Conservation (phyloP, 2,329 filamentous ascomycete species). For the Pyrenophora seminiperda region DNA sequence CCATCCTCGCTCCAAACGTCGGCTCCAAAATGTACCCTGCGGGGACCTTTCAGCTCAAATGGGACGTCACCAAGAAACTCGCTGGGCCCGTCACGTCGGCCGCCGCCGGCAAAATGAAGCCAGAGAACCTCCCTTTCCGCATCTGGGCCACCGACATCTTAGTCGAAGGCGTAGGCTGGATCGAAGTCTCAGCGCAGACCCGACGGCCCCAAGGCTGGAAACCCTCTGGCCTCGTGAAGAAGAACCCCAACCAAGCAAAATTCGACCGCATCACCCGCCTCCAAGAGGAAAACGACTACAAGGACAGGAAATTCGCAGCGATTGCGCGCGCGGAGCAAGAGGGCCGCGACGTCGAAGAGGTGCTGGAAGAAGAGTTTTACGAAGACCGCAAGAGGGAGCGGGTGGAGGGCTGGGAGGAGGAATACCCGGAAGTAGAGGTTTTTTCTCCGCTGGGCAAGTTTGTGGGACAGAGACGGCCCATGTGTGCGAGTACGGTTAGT, state of each 20-base stretch:
- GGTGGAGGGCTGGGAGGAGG: conserved; percentile 23
- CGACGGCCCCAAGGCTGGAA: conserved; percentile 53
- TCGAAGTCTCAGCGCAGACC: conserved; percentile 85
- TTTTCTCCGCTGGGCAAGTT: conserved; percentile 85
- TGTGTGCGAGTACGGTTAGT: conserved; percentile 71
- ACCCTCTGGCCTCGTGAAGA: conserved; percentile 54
- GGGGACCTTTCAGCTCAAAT: conserved; percentile 73
- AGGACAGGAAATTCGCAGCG: conserved; percentile 27
- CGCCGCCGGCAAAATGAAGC: conserved; percentile 65
- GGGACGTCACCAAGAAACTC: conserved; percentile 82
- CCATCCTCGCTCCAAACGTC: conserved; percentile 58
- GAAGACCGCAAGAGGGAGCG: conserved; percentile 21
- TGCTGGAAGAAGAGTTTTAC: conserved; percentile 38
- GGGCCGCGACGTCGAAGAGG: conserved; percentile 33
- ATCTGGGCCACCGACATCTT: conserved; percentile 83
- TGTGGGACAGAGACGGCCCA: conserved; percentile 67
- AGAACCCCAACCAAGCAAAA: conserved; percentile 43
- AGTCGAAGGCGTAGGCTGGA: conserved; percentile 90
- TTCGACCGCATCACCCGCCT: conserved; percentile 19
- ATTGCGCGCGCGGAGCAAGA: conserved; percentile 14
- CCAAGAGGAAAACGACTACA: conserved; percentile 15
- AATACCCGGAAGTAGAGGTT: conserved; percentile 77
- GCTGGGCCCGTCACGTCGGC: conserved; percentile 73
- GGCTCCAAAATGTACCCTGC: conserved; percentile 57
- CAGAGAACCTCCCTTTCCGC: conserved; percentile 75